Evolutionary conservation across 495 filamentous ascomycete genomes (phyloP).

Genomic region (Aspergillus sparsus): DNA sequence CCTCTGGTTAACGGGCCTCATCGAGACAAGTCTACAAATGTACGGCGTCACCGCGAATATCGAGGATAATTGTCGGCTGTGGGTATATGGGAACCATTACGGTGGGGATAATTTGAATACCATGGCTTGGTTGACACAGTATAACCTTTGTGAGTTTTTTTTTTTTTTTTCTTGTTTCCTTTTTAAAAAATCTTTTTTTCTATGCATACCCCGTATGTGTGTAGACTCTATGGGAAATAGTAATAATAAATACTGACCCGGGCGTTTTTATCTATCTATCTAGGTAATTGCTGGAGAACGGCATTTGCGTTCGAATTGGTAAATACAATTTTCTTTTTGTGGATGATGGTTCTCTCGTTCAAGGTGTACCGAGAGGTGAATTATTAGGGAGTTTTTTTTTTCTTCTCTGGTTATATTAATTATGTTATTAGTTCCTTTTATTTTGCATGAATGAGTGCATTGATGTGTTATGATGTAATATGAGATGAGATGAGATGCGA

Average conservation of each 20-base stretch:
- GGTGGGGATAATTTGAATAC: constrained; percentile 68
- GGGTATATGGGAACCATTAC: constrained; percentile 58
- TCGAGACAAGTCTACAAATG: constrained; percentile 86
- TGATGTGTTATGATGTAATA: constrained; percentile 2
- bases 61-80: constrained; percentile 75
- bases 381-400: constrained; percentile 33
- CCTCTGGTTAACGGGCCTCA: constrained; percentile 86
- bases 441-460: not conserved
- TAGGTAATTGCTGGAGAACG: constrained; percentile 60
- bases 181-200: not conserved
- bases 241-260: no score
- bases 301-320: constrained; percentile 69
- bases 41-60: constrained; percentile 78
- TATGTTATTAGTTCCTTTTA: constrained; percentile 3
- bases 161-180: constrained; percentile 1
- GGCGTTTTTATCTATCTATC: constrained; percentile 14
- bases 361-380: constrained; percentile 74
- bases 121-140: constrained; percentile 84
- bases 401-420: not conserved
- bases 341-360: constrained; percentile 92
- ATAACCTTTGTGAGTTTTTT: constrained; percentile 69
- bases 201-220: not conserved
- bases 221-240: no score
- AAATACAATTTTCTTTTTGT: constrained; percentile 81
- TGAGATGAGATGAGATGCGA: constrained; percentile 1